Evolutionary conservation across 192 early-diverging fungal genomes (phyloP), one percentile per base, ranked within the genome.

Genomic region (Mortierella antarctica): DNA sequence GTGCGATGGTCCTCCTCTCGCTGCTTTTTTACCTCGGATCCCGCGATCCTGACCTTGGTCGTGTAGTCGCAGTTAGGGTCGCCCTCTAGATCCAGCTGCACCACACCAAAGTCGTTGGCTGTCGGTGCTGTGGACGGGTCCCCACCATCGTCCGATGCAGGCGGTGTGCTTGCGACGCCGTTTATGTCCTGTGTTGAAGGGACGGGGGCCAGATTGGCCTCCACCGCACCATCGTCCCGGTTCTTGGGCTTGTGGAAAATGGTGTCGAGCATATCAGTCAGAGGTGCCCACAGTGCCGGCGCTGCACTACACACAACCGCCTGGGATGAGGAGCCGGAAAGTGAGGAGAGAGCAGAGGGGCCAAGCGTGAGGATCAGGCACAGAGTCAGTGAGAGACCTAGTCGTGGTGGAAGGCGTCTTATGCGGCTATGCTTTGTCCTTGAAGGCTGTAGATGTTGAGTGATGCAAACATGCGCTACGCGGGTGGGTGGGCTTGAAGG

Each of bases 51-150:
- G 20, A 80, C 60, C 53, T 80, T 80, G 50, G 76, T 63, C 6
- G 77, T 80, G 23, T 80, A 80, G n/a, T 72, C 70, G n/a, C 77
- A 80, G 17, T 67, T 72, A 15, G 77, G 70, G 42, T 80, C 77
- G 9, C 70, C 70, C 42, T 72, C 70, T 6, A 80, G 59, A 21
- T 80, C 77, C 14, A 80, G 42, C 6, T 80, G 77, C 7, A 67
- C 61, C 5, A 80, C 77, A 2, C 77, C 77, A 54, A 58, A 80
- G 41, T 72, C 77, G 13, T 62, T 57, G 7, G 65, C 65, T 13
- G 65, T 72, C 0, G 62, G 31, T 2, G 31, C 31, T 3, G 31
- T 31, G 31, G 31, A 31, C 31, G 39, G 2, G 57, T 59, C 41
- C 7, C 57, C 10, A 7, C 1, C 21, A 40, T 21, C 57, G 23